Evolutionary conservation across 129 eudicot genomes (phyloP).

Genomic region (Deinandra increscens): DNA sequence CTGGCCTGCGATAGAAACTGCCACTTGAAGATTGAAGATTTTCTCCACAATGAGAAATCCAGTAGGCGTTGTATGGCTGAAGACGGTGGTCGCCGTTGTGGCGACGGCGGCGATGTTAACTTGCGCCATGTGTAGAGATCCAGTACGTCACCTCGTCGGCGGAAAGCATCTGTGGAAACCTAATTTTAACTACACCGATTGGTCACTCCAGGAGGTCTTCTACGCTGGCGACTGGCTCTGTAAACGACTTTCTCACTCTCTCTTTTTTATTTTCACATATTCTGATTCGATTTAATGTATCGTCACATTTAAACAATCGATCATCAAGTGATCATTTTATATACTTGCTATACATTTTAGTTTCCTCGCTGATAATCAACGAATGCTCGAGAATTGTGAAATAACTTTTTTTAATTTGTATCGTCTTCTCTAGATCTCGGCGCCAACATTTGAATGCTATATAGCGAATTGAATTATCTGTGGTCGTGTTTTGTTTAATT

Average conservation of each 20-base stretch:
- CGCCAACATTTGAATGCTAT: not conserved
- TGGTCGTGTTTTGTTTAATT: not conserved
- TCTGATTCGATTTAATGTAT: not conserved
- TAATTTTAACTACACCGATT: slow-evolving; percentile 40
- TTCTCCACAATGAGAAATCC: slow-evolving; percentile 23
- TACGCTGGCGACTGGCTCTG: slow-evolving; percentile 63
- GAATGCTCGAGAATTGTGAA: not conserved
- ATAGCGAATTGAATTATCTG: too few relatives aligned
- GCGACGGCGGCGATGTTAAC: slow-evolving; percentile 28
- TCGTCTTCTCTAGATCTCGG: not conserved
- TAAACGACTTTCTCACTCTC: slow-evolving; percentile 14
- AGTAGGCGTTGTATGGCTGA: slow-evolving; percentile 28
- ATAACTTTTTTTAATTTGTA: not conserved
- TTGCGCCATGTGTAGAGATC: slow-evolving; percentile 24
- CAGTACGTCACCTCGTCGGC: slow-evolving; percentile 43
- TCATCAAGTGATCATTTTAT: not conserved
- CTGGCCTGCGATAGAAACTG: not conserved
- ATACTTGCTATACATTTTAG: not conserved
- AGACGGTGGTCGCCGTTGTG: slow-evolving; percentile 16
- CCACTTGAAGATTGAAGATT: not conserved
- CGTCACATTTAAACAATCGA: slow-evolving; percentile 3
- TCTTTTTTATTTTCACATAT: slow-evolving; percentile 2
- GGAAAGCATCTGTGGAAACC: slow-evolving; percentile 40
- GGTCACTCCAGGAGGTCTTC: slow-evolving; percentile 40
- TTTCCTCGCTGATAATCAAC: not conserved